Percentiles rank a stretch among this genome's conserved stretches.
Conservation (phyloP, 2,329 filamentous ascomycete species). For the Ophiostoma triangulosporum region DNA sequence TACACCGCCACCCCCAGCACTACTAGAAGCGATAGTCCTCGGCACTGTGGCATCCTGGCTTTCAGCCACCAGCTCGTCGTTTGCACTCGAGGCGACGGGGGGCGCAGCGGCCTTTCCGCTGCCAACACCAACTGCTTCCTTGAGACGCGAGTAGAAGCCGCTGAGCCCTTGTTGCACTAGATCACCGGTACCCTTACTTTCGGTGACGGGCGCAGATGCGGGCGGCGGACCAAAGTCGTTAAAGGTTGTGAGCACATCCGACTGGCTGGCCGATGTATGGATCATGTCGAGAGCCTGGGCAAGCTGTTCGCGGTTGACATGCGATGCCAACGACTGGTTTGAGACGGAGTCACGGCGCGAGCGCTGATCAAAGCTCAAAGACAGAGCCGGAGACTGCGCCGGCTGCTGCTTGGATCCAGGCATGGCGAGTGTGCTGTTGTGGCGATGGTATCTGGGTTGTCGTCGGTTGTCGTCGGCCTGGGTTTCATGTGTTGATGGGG, state of each 20-base stretch:
- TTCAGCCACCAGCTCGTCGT: neutral
- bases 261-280: constrained; percentile 76
- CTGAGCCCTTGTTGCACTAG: constrained; percentile 74
- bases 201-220: constrained; percentile 36
- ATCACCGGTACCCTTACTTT: constrained; percentile 60
- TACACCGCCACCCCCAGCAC: constrained; percentile 18
- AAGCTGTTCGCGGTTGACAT: constrained; percentile 59
- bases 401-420: constrained; percentile 8
- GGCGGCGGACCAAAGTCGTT: constrained; percentile 76
- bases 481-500: neutral
- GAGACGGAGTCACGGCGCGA: constrained; percentile 26
- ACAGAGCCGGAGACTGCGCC: constrained; percentile 16
- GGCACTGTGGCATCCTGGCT: neutral
- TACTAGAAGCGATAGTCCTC: constrained; percentile 24
- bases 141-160: constrained; percentile 75
- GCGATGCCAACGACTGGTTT: constrained; percentile 31
- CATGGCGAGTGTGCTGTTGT: neutral
- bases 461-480: neutral
- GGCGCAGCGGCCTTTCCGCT: constrained; percentile 30
- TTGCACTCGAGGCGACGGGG: neutral
- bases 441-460: neutral
- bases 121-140: constrained; percentile 63
- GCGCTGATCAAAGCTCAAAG: constrained; percentile 14
- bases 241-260: constrained; percentile 77
- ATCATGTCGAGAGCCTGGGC: constrained; percentile 74